These are phyloP conservation scores for Lobosporangium transversale DNA, from an alignment of 192 early-diverging fungal species.

Conservation along the genomic window DNA sequence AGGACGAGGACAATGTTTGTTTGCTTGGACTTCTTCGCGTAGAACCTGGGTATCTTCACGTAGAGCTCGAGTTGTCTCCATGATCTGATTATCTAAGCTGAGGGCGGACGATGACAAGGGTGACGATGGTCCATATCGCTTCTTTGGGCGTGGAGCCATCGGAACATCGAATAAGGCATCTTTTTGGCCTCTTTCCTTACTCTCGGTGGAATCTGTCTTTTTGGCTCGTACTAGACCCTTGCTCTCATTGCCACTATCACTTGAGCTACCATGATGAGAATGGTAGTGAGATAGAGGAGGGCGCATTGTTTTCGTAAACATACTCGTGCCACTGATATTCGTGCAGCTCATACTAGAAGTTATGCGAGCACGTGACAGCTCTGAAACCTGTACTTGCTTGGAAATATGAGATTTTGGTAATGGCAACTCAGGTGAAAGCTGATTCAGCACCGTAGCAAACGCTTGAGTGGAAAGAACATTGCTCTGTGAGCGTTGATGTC, in stretches of 20 bases:
- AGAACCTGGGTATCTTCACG: background rate
- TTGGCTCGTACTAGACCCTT: background rate
- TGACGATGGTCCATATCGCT: too few relatives aligned
- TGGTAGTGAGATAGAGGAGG: background rate
- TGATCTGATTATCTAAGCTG: background rate
- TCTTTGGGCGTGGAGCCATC: too few relatives aligned
- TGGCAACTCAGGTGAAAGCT: background rate
- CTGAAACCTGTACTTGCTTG: background rate
- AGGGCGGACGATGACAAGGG: too few relatives aligned
- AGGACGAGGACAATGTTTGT: too few relatives aligned
- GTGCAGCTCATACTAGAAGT: too few relatives aligned
- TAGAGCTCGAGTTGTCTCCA: background rate
- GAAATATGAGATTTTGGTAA: background rate
- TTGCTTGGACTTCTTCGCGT: too few relatives aligned
- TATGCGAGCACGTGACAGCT: background rate
- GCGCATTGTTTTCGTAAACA: too few relatives aligned
- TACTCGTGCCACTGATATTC: too few relatives aligned
- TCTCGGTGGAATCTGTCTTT: constrained; percentile 2
- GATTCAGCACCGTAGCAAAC: background rate
- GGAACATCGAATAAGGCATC: background rate
- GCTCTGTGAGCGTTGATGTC: constrained; percentile 1
- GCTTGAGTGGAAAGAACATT: constrained; percentile 1
- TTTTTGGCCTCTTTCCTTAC: background rate
- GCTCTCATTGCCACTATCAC: background rate
- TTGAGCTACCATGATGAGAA: background rate